phyloP scores from a whole-genome alignment of 352 stramenopile species.

The Globisporangium uncinulatum region DNA sequence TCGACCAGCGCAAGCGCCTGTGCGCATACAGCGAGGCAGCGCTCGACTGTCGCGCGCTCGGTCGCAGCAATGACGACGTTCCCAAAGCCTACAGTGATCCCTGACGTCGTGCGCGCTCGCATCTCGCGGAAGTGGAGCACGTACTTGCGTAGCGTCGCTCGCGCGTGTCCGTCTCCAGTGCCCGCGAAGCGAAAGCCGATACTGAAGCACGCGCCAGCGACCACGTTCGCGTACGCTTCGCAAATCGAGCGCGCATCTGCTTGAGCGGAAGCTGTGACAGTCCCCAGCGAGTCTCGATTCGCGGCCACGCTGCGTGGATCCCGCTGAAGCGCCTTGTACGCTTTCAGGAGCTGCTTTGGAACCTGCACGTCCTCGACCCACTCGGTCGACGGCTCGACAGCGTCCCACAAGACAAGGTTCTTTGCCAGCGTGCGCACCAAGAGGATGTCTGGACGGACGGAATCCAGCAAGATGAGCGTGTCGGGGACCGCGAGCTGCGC shows the following conservation, averaged over 20 bases:
- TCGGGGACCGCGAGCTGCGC: constrained; percentile 89
- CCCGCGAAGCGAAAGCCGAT: constrained; percentile 94
- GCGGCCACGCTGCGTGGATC: not conserved
- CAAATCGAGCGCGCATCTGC: constrained; percentile 88
- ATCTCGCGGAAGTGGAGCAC: constrained; percentile 78
- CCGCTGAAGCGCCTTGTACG: constrained; percentile 30
- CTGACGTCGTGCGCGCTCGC: constrained; percentile 33
- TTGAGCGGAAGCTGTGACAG: constrained; percentile 17
- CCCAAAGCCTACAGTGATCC: constrained; percentile 17
- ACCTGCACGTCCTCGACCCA: constrained; percentile 89
- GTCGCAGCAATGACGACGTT: constrained; percentile 52
- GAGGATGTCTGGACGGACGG: constrained; percentile 94
- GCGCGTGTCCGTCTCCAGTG: constrained; percentile 55
- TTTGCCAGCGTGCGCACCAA: constrained; percentile 92
- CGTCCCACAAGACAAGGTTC: constrained; percentile 95
- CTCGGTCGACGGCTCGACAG: constrained; percentile 76
- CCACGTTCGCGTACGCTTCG: constrained; percentile 93
- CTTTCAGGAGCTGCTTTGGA: constrained; percentile 40
- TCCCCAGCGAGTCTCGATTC: not conserved
- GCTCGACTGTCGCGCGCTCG: constrained; percentile 89
- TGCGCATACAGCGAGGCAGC: constrained; percentile 89
- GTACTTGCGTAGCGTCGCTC: constrained; percentile 53
- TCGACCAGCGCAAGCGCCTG: constrained; percentile 94
- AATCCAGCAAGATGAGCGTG: constrained; percentile 94
- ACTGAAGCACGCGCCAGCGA: constrained; percentile 93